These are phyloP conservation scores for Podaxis mareebaensis DNA, from an alignment of 768 basidiomycete genomes.

Conservation along the genomic window DNA sequence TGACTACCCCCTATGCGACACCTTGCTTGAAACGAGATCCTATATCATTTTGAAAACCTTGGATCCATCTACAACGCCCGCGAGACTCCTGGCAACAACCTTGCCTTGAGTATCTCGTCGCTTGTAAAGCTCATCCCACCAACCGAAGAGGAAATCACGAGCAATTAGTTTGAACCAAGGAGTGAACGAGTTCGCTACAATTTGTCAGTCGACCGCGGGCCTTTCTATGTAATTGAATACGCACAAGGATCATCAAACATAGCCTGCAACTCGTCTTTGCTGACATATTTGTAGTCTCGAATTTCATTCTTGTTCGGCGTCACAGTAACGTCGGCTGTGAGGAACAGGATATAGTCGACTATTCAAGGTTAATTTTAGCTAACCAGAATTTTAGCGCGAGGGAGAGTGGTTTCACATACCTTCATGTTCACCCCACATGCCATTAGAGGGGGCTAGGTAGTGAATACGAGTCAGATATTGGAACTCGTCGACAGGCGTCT, in stretches of 20 bases:
- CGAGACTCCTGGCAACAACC: constrained; percentile 63
- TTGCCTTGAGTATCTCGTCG: constrained; percentile 58
- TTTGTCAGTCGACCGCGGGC: background rate
- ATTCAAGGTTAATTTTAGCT: background rate
- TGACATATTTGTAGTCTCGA: constrained; percentile 86
- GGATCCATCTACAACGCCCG: constrained; percentile 66
- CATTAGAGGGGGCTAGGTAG: constrained; percentile 92
- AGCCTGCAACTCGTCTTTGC: constrained; percentile 81
- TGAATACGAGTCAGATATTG: constrained; percentile 96
- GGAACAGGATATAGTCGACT: constrained; percentile 99
- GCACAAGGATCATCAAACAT: constrained; percentile 87
- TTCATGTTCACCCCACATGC: constrained; percentile 98
- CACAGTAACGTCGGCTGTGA: constrained; percentile 85
- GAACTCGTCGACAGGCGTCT: constrained; percentile 83
- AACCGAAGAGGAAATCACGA: constrained; percentile 93
- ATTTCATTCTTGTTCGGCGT: constrained; percentile 89
- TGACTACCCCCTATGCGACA: background rate
- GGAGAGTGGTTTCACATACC: constrained; percentile 43
- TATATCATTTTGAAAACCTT: constrained; percentile 60
- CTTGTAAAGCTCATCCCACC: constrained; percentile 91
- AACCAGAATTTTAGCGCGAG: background rate
- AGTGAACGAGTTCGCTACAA: constrained; percentile 82
- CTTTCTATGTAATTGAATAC: constrained; percentile 18
- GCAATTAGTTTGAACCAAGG: constrained; percentile 99
- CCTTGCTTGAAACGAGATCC: background rate